These are phyloP conservation scores for Sphaerobolus stellatus DNA, from an alignment of 1,284 basidiomycete genomes.

Conservation along the genomic window DNA sequence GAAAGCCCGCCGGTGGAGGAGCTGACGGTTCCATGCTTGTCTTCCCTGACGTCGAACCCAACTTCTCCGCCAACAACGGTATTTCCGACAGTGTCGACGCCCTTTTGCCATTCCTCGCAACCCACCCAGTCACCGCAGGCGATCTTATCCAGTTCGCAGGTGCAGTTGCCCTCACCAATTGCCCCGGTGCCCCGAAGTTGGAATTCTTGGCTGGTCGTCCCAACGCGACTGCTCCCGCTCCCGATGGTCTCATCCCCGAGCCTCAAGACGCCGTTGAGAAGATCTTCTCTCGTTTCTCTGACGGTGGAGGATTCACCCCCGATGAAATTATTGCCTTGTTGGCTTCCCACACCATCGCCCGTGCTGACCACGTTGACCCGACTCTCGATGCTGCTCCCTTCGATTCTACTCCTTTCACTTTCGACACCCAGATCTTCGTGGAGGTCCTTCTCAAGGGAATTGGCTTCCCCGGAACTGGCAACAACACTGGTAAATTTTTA, in stretches of 20 bases:
- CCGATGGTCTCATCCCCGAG: constrained; percentile 16
- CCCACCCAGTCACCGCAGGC: constrained; percentile 6
- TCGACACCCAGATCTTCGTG: constrained; percentile 20
- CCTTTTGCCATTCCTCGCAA: constrained; percentile 1
- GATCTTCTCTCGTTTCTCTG: constrained; percentile 15
- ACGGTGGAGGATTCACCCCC: constrained; percentile 15
- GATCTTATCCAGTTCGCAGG: constrained; percentile 42
- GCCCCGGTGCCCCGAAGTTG: constrained; percentile 19
- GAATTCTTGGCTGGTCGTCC: constrained; percentile 19
- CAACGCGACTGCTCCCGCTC: constrained; percentile 18
- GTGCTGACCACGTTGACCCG: constrained; percentile 20
- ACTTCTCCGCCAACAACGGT: constrained; percentile 16
- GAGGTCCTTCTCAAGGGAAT: constrained; percentile 16
- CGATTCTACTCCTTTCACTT: constrained; percentile 24
- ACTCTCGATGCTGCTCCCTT: constrained; percentile 13
- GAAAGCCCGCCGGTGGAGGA: not conserved
- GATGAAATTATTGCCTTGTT: constrained; percentile 14
- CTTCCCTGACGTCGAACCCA: not conserved
- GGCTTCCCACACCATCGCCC: constrained; percentile 16
- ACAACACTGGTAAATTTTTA: constrained; percentile 8
- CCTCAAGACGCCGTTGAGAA: constrained; percentile 13
- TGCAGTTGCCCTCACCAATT: constrained; percentile 29
- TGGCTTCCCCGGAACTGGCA: constrained; percentile 11
- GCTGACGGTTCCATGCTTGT: constrained; percentile 10
- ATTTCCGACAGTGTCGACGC: constrained; percentile 10